These are phyloP conservation scores for Mimosa bimucronata DNA, from an alignment of 306 rosid species.

Conservation along the genomic window DNA sequence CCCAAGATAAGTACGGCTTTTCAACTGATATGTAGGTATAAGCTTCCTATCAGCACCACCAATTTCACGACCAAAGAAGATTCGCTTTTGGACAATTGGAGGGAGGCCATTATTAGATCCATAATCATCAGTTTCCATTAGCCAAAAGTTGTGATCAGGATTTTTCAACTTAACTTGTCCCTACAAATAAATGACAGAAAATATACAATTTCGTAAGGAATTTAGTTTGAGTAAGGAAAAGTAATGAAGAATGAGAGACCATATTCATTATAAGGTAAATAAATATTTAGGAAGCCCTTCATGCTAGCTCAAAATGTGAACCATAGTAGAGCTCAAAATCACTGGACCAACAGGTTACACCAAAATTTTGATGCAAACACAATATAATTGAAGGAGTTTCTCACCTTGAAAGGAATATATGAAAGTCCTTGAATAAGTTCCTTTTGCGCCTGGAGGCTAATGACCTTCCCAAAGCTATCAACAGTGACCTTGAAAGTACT, in stretches of 20 bases:
- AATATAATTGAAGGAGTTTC: constrained; percentile 13
- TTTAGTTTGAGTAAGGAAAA: not conserved
- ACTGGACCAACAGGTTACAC: not conserved
- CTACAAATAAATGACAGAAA: constrained; percentile 47
- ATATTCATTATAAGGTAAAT: constrained; percentile 2
- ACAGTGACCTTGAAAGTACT: constrained; percentile 84
- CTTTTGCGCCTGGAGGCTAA: constrained; percentile 71
- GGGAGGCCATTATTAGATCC: constrained; percentile 91
- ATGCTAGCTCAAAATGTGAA: constrained; percentile 28
- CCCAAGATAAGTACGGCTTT: constrained; percentile 93
- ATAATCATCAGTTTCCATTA: constrained; percentile 77
- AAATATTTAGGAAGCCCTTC: constrained; percentile 5
- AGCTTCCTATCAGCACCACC: constrained; percentile 92
- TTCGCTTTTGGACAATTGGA: constrained; percentile 65
- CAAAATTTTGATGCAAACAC: constrained; percentile 8
- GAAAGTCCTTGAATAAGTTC: constrained; percentile 68
- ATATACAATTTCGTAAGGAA: not conserved
- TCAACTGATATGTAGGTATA: constrained; percentile 89
- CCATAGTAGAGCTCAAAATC: not conserved
- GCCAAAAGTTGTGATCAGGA: constrained; percentile 92
- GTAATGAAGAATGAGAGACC: constrained; percentile 22
- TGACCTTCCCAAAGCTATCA: constrained; percentile 83
- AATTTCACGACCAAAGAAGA: constrained; percentile 91
- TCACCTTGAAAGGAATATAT: constrained; percentile 87
- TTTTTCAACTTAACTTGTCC: constrained; percentile 81